Evolutionary conservation across 768 basidiomycete genomes (phyloP), one percentile per base, ranked within the genome.

Genomic region (Boletus huronensis): DNA sequence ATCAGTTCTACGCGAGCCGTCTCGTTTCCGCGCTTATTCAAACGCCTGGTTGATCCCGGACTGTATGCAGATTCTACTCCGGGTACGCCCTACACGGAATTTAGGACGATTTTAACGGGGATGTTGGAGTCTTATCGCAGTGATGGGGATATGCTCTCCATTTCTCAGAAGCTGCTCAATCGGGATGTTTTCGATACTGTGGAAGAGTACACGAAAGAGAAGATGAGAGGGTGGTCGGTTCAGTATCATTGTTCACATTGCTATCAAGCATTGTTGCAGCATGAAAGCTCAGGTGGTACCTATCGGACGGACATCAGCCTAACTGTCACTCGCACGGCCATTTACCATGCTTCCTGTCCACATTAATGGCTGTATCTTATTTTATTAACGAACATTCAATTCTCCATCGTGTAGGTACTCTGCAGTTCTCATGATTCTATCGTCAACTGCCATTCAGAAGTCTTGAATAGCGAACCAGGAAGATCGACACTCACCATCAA

Each of bases 61-160:
- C 75, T 84, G 2, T 69, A 75, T 28, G 69, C 77, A 14, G 66
- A 74, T 21, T 74, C 82, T 3, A 74, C 83, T 1, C 75, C 79
- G 23, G 79, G 83, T 32, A 82, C 84, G 13, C 82, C 85, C 26
- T 98, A 98, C 71, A 84, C 87, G 21, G 95, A 98, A 71, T 96
- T 98, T 71, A 81, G 93, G 42, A 81, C 83, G 11, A 94, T 99
- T 55, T 77, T 99, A 29, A 87, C 85, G 0, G 89, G 92, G n/a
- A 99, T 98, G 92, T 72, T 98, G 62, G 93, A 96, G 64, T 88
- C 93, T 2, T 98, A 98, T 73, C 84, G 88, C 36, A 84, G 88
- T 4, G 95, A 99, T 59, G 91, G 90, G 26, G 95, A 98, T 60
- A 83, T 95, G 79, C 75, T 98, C 25, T 72, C 78, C 40, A 93